Evolutionary conservation across 75 land plant species (phyloP), one percentile per base, ranked within the genome.

Genomic region (Pinus tabuliformis): DNA sequence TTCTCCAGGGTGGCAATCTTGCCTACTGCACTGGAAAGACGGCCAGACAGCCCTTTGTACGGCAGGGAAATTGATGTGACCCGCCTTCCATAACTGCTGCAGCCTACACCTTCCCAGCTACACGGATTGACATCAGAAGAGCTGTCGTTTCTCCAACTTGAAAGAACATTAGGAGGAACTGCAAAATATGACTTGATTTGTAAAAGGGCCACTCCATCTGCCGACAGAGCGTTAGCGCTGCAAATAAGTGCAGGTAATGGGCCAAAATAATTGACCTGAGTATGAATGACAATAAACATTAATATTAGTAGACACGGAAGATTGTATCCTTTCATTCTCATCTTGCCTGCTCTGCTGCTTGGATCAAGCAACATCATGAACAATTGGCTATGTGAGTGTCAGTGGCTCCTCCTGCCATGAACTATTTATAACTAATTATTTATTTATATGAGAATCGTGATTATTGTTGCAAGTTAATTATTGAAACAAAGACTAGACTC

Each of bases 101-200:
- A 84, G 73, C 7, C 54, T 54, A 88, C 78, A 18, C 82, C 84
- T 57, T 74, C 78, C 90, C 90, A 88, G 56, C 57, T 85, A 82
- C 86, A 88, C 63, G 82, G 81, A 33, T 52, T 73, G 33, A 49
- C 24, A 58, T 70, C 3, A 52, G 73, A 78, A 59, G 74, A n/a
- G 59, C 42, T 61, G 14, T 30, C 20, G 30, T 66, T 66, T 12
- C 18, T 52, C 83, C 78, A 57, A 45, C 45, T 58, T 77, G 79
- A 33, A 64, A 20, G 65, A 4, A 13, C 6, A 24, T 66, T 65
- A 0, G 78, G 4, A 12, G 81, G 18, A 61, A 76, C 62, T 9
- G 78, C 56, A 12, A 81, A 62, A 21, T 78, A 28, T 6, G 78
- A 58, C 49, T 42, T 81, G 57, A 57, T 73, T 58, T 80, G 80